Evolutionary conservation across 139 green algal genomes (phyloP), one percentile per base, ranked within the genome.

Genomic region (Mesostigma viride): DNA sequence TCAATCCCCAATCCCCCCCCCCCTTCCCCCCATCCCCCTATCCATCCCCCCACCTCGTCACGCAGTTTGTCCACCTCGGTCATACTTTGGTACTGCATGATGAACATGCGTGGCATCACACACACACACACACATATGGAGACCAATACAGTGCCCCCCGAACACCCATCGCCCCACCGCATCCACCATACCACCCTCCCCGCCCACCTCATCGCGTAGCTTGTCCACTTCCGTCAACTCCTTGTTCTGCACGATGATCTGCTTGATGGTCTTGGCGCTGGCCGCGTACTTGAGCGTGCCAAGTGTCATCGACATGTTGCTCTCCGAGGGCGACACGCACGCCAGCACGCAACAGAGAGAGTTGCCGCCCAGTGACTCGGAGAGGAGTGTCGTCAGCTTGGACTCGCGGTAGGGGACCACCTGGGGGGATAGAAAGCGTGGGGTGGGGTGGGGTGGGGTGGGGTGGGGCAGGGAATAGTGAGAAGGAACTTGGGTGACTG

Each of bases 211-310:
- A 17, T 53, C 40, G 14, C 17, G 14, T 14, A 53, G 40, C 40
- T 53, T 53, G 40, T 53, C 40, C 14, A 53, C 40, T 53, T 53
- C 40, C 14, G 40, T 53, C 40, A 53, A 24, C 40, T 53, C 40
- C 14, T 17, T 14, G 56, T 63, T 63, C 11, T 11, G 17, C 11
- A 14, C 14, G 11, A 63, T 17, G 26, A 17, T 17, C 26, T 63
- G 24, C 56, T 33, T 31, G 56, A 63, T 63, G 11, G 56, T 28
- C 11, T 17, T 11, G 11, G 56, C 56, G 26, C 56, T 33, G 11
- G 56, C 24, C 11, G 56, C 56, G 56, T 63, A 63, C 56, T 33
- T 31, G 26, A 63, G 56, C 56, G 56, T 63, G 56, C 26, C 14
- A 11, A 63, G 56, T 17, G 56, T 45, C 56, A 45, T 31, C 17